Percentiles rank a stretch among this genome's conserved stretches.
phyloP scores from a whole-genome alignment of 441 rosid genomes.

The Hura crepitans region DNA sequence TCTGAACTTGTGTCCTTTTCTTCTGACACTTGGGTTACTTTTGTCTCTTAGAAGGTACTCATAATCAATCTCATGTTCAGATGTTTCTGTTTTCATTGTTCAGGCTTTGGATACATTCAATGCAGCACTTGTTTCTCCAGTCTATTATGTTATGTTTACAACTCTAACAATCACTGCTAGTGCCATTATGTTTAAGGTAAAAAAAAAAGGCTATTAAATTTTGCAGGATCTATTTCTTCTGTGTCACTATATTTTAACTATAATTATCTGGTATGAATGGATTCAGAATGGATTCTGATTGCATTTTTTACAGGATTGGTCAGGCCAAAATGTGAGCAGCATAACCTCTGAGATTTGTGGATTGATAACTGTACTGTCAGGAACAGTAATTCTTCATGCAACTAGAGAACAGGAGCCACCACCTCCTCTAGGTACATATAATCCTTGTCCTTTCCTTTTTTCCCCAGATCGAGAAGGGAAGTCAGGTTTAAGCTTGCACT shows the following conservation, averaged over 20 bases:
- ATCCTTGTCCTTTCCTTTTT: neutral
- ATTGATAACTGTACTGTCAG: slow-evolving; percentile 52
- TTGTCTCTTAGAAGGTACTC: neutral
- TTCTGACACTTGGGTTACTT: neutral
- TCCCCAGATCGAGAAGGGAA: neutral
- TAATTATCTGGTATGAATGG: slow-evolving; percentile 6
- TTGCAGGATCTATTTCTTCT: slow-evolving; percentile 15
- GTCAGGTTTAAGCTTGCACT: neutral
- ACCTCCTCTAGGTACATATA: slow-evolving; percentile 40
- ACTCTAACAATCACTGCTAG: slow-evolving; percentile 85
- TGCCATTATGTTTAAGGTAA: slow-evolving; percentile 90
- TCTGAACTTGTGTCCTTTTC: neutral
- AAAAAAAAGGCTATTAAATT: neutral
- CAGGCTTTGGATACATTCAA: slow-evolving; percentile 87
- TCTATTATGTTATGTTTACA: slow-evolving; percentile 84
- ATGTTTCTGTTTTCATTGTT: neutral
- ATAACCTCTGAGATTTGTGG: slow-evolving; percentile 58
- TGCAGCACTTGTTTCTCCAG: slow-evolving; percentile 78
- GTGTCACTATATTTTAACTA: neutral
- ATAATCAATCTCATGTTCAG: neutral
- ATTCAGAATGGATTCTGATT: slow-evolving; percentile 2
- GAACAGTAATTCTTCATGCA: slow-evolving; percentile 47
- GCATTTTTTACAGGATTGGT: slow-evolving; percentile 41
- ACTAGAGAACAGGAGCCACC: slow-evolving; percentile 54
- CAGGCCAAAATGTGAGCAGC: slow-evolving; percentile 56